phyloP scores from a whole-genome alignment of 805 yeast genomes.

The Nakazawaea anatomiae region DNA sequence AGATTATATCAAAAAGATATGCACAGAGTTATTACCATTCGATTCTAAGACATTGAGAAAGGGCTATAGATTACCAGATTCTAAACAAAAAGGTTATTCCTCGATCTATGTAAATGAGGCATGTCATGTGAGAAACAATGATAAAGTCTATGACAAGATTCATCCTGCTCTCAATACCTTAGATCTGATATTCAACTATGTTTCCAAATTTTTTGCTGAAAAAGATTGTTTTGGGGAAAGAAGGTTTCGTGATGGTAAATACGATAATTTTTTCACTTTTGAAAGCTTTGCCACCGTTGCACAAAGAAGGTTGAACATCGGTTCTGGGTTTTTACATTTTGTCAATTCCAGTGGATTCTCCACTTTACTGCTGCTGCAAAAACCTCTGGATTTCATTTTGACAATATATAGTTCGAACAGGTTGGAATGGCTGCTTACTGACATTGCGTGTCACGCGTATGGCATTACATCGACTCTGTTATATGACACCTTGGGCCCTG shows the following conservation, averaged over 20 bases:
- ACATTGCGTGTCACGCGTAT: slow-evolving; percentile 60
- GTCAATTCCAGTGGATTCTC: slow-evolving; percentile 21
- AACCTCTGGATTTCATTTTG: slow-evolving; percentile 39
- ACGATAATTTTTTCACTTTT: slow-evolving; percentile 35
- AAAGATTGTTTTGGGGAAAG: slow-evolving; percentile 33
- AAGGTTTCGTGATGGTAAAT: slow-evolving; percentile 26
- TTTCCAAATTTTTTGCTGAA: slow-evolving; percentile 21
- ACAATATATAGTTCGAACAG: slow-evolving; percentile 53
- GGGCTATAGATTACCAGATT: slow-evolving; percentile 1
- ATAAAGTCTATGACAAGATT: slow-evolving; percentile 12
- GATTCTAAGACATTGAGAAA: neutral
- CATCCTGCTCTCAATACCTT: slow-evolving; percentile 33
- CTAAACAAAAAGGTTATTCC: slow-evolving; percentile 4
- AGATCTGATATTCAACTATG: slow-evolving; percentile 25
- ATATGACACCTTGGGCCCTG: slow-evolving; percentile 54
- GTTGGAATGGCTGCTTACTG: slow-evolving; percentile 65
- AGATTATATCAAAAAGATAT: neutral
- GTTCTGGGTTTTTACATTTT: slow-evolving; percentile 46
- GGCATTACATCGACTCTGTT: slow-evolving; percentile 48
- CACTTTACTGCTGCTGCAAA: neutral
- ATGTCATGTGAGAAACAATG: neutral
- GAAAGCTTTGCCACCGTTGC: slow-evolving; percentile 37
- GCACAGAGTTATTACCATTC: slow-evolving; percentile 1
- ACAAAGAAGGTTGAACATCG: slow-evolving; percentile 39
- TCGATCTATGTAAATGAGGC: slow-evolving; percentile 4